phyloP scores from a whole-genome alignment of 306 rosid genomes.

The Spatholobus suberectus region DNA sequence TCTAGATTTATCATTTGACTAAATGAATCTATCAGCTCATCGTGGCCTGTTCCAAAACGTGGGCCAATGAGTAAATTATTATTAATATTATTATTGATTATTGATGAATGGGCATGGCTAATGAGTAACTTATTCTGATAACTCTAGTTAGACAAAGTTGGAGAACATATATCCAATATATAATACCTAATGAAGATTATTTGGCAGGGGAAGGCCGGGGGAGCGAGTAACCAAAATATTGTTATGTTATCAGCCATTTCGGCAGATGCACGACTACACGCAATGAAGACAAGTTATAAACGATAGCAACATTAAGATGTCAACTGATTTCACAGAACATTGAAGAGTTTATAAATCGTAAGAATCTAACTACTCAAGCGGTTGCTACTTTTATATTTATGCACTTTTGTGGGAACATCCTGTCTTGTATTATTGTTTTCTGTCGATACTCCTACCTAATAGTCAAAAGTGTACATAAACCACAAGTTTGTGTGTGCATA shows the following conservation, averaged over 20 bases:
- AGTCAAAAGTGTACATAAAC: conserved; percentile 36
- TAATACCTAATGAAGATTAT: conserved; percentile 5
- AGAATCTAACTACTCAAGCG: conserved; percentile 32
- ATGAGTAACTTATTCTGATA: neutral
- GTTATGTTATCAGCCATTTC: conserved; percentile 36
- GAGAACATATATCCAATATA: neutral
- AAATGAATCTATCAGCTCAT: neutral
- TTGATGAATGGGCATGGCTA: neutral
- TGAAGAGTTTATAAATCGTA: neutral
- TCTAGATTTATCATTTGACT: neutral
- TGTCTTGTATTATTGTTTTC: conserved; percentile 1
- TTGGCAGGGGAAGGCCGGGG: conserved; percentile 38
- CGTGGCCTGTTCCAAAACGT: neutral
- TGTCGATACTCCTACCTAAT: neutral
- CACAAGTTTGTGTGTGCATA: neutral
- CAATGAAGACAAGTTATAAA: conserved; percentile 21
- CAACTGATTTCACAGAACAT: conserved; percentile 31
- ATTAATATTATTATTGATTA: no score
- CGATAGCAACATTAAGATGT: conserved; percentile 32
- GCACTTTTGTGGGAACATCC: conserved; percentile 41
- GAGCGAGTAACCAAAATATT: conserved; percentile 27
- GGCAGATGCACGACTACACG: conserved; percentile 4
- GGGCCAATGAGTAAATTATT: neutral
- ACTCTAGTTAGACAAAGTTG: neutral
- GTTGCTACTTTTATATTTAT: neutral